Evolutionary conservation across 2,329 filamentous ascomycete genomes (phyloP).

Genomic region (Fulvia fulva): DNA sequence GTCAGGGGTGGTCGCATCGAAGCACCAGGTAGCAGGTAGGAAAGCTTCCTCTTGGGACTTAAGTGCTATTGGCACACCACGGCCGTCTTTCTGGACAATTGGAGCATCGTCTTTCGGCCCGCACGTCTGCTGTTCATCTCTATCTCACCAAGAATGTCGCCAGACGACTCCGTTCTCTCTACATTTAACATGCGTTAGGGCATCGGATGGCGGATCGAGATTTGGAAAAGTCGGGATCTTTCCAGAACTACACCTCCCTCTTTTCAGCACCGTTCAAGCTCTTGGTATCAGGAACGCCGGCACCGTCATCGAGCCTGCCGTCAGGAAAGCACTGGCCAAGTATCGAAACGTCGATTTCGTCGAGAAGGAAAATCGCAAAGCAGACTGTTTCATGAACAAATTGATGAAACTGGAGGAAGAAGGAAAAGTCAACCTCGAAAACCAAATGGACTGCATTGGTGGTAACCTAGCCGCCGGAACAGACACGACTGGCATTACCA

Average conservation of each 20-base stretch:
- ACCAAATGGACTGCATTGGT: slow-evolving; percentile 33
- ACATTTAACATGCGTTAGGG: too few relatives aligned
- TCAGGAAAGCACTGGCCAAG: slow-evolving; percentile 32
- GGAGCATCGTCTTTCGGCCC: too few relatives aligned
- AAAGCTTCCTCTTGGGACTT: too few relatives aligned
- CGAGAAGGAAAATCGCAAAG: slow-evolving; percentile 23
- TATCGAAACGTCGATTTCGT: slow-evolving; percentile 34
- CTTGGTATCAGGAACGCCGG: not conserved
- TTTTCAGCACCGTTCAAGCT: slow-evolving; percentile 28
- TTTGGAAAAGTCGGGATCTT: slow-evolving; percentile 38
- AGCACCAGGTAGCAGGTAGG: too few relatives aligned
- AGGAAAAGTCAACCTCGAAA: slow-evolving; percentile 31
- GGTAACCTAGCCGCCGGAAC: slow-evolving; percentile 38
- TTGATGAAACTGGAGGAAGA: slow-evolving; percentile 33
- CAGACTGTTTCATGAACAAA: slow-evolving; percentile 34
- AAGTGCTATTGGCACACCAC: too few relatives aligned
- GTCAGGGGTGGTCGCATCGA: too few relatives aligned
- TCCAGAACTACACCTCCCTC: slow-evolving; percentile 34
- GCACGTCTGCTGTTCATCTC: too few relatives aligned
- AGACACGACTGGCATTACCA: slow-evolving; percentile 31
- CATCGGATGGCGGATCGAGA: too few relatives aligned
- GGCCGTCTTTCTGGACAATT: too few relatives aligned
- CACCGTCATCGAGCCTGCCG: not conserved
- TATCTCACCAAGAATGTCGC: too few relatives aligned
- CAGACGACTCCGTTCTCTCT: too few relatives aligned